Conservation (phyloP, 176 grass and related monocot species). For the Thinopyrum elongatum region DNA sequence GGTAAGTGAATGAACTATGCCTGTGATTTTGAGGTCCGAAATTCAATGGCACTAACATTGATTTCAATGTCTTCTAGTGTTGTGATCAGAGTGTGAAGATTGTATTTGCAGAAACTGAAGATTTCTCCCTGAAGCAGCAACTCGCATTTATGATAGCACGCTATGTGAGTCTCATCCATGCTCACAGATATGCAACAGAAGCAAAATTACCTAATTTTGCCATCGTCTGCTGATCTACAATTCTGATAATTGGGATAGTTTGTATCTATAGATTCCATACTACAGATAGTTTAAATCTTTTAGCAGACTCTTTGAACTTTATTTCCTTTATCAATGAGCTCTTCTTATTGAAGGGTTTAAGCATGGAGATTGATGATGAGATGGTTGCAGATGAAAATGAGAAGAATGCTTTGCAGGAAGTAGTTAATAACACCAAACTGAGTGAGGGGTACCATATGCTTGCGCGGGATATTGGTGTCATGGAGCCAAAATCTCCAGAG, state of each 20-base stretch:
- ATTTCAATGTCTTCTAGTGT: slow-evolving; percentile 27
- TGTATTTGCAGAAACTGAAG: slow-evolving; percentile 67
- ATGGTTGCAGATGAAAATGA: slow-evolving; percentile 72
- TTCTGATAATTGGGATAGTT: background rate
- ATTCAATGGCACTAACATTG: background rate
- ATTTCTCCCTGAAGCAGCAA: slow-evolving; percentile 85
- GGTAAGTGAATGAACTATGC: slow-evolving; percentile 29
- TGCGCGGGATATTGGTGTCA: slow-evolving; percentile 69
- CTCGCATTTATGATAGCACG: slow-evolving; percentile 86
- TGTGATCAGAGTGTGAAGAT: slow-evolving; percentile 90
- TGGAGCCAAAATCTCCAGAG: slow-evolving; percentile 69
- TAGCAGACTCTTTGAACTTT: background rate
- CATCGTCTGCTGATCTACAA: background rate
- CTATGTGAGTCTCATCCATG: slow-evolving; percentile 55
- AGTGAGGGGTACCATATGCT: slow-evolving; percentile 65
- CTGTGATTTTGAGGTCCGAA: background rate
- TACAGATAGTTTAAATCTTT: background rate
- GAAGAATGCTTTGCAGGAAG: slow-evolving; percentile 52
- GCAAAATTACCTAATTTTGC: background rate
- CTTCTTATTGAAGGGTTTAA: slow-evolving; percentile 51
- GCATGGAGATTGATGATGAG: slow-evolving; percentile 67
- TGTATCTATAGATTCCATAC: background rate
- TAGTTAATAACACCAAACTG: slow-evolving; percentile 52
- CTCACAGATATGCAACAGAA: background rate
- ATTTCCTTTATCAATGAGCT: background rate